Evolutionary conservation across 768 basidiomycete species (phyloP), one percentile per base, ranked within the genome.

Genomic region (Psilocybe cubensis): DNA sequence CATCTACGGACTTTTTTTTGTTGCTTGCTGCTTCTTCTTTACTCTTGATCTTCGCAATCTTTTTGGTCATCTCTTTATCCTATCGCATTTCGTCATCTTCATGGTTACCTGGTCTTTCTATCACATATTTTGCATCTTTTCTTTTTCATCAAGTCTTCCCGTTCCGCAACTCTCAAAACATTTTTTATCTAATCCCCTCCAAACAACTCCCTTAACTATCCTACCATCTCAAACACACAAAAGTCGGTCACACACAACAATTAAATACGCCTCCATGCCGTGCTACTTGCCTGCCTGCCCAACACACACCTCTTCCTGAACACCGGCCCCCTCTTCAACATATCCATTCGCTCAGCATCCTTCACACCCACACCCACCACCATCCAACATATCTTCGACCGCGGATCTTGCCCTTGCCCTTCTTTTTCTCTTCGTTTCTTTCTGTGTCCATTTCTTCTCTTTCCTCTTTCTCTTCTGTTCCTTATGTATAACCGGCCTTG

Each of bases 401-500:
- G 46, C 54, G 14, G 48, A 40, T 45, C 28, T 45, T 45, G 41
- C 17, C 53, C 24, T 47, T 31, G 23, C 24, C 25, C 11, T 17
- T 20, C 46, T n/a, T 27, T 18, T 54, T 31, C 38, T 17, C 1
- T 40, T n/a, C 41, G 38, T 35, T 29, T 29, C 46, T 59, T 50
- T 43, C 40, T 44, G 25, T 17, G 31, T 38, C 51, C 27, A 28
- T 33, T 45, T 38, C 29, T 20, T 24, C 35, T 47, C 35, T 42
- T 56, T 33, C 50, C 47, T 50, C 49, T 51, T 53, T 56, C 49
- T 28, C 43, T 58, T 52, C 54, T 48, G 46, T 24, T 47, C 61
- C 33, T 61, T 58, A 58, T 66, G 65, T 66, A 68, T 61, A 64
- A 66, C 55, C 59, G 61, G 57, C 59, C 63, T 58, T 63, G 59